A percentile compares a stretch with the other conserved stretches of the same genome.
phyloP scores from a whole-genome alignment of 2,329 filamentous ascomycete genomes.

The Curvularia hawaiiensis region DNA sequence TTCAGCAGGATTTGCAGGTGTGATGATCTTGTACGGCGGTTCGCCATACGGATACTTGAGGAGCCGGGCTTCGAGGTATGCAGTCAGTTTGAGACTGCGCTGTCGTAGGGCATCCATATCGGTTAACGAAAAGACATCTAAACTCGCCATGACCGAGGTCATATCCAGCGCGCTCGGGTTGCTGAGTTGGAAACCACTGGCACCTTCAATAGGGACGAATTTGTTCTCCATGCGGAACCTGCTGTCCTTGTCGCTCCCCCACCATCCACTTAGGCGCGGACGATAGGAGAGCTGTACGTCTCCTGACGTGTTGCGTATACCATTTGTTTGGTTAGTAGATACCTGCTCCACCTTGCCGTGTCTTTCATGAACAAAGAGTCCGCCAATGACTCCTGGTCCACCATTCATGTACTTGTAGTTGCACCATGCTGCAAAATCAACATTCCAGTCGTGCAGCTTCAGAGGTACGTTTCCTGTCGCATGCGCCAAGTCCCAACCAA shows the following conservation, averaged over 20 bases:
- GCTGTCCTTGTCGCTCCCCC: conserved; percentile 77
- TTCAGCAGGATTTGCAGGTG: conserved; percentile 69
- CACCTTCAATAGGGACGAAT: conserved; percentile 78
- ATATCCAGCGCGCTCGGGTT: conserved; percentile 83
- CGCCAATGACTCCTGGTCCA: conserved; percentile 81
- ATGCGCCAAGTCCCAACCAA: conserved; percentile 90
- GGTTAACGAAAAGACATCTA: conserved; percentile 76
- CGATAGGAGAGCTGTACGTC: conserved; percentile 56
- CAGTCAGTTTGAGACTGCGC: conserved; percentile 75
- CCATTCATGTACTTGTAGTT: conserved; percentile 94
- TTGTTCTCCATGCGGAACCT: conserved; percentile 84
- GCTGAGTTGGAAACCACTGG: conserved; percentile 81
- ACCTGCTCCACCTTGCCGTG: conserved; percentile 63
- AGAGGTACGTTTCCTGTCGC: conserved; percentile 84
- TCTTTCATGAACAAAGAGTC: conserved; percentile 77
- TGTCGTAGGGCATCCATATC: conserved; percentile 70
- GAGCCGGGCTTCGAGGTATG: conserved; percentile 68
- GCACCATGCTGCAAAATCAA: conserved; percentile 93
- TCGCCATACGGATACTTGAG: conserved; percentile 25
- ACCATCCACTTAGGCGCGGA: conserved; percentile 81
- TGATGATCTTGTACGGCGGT: conserved; percentile 62
- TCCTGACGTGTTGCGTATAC: conserved; percentile 36
- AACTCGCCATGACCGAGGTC: conserved; percentile 72
- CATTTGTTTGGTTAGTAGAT: conserved; percentile 1
- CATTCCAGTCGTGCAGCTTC: conserved; percentile 82